Percentiles rank a stretch among this genome's conserved stretches.
Evolutionary conservation across 2,329 filamentous ascomycete species (phyloP).

Genomic region (Aspergillus sp.): DNA sequence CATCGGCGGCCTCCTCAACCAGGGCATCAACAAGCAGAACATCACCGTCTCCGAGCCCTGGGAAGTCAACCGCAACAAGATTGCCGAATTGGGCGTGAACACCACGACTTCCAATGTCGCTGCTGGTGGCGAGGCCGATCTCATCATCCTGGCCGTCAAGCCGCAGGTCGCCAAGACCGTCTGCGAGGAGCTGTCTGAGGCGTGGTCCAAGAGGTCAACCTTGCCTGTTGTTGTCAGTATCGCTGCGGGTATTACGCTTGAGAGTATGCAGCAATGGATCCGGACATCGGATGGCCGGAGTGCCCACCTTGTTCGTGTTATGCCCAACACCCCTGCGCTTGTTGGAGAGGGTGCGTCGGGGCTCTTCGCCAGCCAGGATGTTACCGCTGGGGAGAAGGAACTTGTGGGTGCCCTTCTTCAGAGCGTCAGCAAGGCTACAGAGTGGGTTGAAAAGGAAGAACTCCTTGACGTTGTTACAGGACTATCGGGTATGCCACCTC

Average conservation of each 20-base stretch:
- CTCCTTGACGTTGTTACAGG: conserved; percentile 38
- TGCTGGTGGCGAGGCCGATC: conserved; percentile 28
- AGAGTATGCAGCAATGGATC: conserved; percentile 31
- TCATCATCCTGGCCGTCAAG: conserved; percentile 37
- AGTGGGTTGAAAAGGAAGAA: conserved; percentile 37
- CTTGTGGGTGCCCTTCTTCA: conserved; percentile 29
- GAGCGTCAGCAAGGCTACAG: conserved; percentile 34
- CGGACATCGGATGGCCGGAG: conserved; percentile 24
- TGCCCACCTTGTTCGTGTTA: conserved; percentile 34
- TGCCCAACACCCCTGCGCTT: conserved; percentile 37
- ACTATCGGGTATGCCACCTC: conserved; percentile 34
- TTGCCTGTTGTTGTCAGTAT: conserved; percentile 36
- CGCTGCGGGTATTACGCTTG: conserved; percentile 34
- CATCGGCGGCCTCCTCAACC: conserved; percentile 31
- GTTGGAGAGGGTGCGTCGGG: conserved; percentile 35
- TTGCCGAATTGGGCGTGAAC: conserved; percentile 29
- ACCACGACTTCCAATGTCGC: conserved; percentile 32
- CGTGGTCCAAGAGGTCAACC: conserved; percentile 24
- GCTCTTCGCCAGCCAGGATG: conserved; percentile 26
- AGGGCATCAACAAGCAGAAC: conserved; percentile 30
- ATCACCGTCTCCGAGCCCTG: conserved; percentile 37
- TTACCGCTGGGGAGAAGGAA: conserved; percentile 30
- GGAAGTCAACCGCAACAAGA: conserved; percentile 37
- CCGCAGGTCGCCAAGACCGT: conserved; percentile 34
- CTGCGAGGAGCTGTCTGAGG: conserved; percentile 31